phyloP scores from a whole-genome alignment of 1,139 yeast genomes.

The Blastobotrys raffinosifermentans region DNA sequence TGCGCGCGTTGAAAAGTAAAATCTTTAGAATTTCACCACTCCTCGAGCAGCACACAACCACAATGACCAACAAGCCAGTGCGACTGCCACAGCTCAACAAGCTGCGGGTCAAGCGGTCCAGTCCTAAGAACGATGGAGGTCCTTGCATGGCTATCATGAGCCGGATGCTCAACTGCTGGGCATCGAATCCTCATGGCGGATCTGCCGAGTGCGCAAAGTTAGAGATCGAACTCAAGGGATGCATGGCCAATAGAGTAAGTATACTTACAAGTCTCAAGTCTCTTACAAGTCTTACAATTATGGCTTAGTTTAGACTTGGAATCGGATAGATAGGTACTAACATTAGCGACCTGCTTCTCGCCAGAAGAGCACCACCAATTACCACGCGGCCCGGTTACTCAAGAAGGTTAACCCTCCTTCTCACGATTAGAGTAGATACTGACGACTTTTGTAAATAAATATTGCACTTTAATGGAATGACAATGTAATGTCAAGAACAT shows the following conservation, averaged over 20 bases:
- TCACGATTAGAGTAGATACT: slow-evolving; percentile 65
- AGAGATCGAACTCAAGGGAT: slow-evolving; percentile 51
- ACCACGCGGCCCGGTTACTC: slow-evolving; percentile 77
- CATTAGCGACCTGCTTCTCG: slow-evolving; percentile 27
- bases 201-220: slow-evolving; percentile 56
- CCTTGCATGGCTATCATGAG: slow-evolving; percentile 81
- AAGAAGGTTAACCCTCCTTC: slow-evolving; percentile 72
- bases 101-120: slow-evolving; percentile 63
- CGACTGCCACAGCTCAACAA: slow-evolving; percentile 71
- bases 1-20: background rate
- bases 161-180: slow-evolving; percentile 89
- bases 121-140: slow-evolving; percentile 51
- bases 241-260: slow-evolving; percentile 41
- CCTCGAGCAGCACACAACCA: background rate
- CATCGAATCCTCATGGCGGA: slow-evolving; percentile 80
- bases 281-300: no score
- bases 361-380: slow-evolving; percentile 56
- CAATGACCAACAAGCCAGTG: slow-evolving; percentile 29
- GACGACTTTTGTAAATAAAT: no score
- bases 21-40: background rate
- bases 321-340: background rate
- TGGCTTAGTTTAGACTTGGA: no score
- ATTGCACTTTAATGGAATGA: no score
- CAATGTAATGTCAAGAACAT: no score
- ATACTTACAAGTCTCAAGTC: no score